phyloP scores from a whole-genome alignment of 305 asterid genomes.

The Plantago coronopus region DNA sequence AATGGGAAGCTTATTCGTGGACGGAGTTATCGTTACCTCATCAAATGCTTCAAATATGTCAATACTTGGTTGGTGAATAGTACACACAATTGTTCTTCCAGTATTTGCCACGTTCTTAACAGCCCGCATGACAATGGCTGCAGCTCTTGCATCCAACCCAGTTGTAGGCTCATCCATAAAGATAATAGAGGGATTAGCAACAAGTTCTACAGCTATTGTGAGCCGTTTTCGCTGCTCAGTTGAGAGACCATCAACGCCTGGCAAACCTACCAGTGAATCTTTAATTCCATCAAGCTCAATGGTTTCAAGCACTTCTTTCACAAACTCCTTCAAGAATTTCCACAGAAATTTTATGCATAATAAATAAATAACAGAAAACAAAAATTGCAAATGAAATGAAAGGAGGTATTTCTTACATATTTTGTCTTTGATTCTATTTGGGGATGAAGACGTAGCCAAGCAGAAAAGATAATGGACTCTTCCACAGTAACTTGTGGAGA shows the following conservation, averaged over 20 bases:
- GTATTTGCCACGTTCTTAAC: slow-evolving; percentile 62
- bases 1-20: background rate
- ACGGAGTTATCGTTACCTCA: slow-evolving; percentile 39
- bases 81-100: slow-evolving; percentile 65
- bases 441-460: slow-evolving; percentile 68
- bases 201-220: slow-evolving; percentile 71
- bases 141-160: slow-evolving; percentile 68
- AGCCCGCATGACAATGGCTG: slow-evolving; percentile 73
- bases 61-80: slow-evolving; percentile 72
- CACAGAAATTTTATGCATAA: slow-evolving; percentile 1
- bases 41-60: slow-evolving; percentile 81
- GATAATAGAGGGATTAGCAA: slow-evolving; percentile 60
- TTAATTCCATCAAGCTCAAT: slow-evolving; percentile 55
- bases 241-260: slow-evolving; percentile 51
- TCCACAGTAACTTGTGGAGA: slow-evolving; percentile 70
- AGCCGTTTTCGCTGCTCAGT: slow-evolving; percentile 64
- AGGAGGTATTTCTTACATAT: slow-evolving; percentile 33
- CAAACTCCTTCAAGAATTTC: slow-evolving; percentile 41
- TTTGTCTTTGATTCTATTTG: slow-evolving; percentile 45
- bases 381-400: background rate
- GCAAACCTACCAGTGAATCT: slow-evolving; percentile 53
- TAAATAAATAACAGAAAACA: background rate
- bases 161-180: slow-evolving; percentile 74
- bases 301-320: slow-evolving; percentile 60
- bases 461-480: slow-evolving; percentile 59